Evolutionary conservation across 2,329 filamentous ascomycete genomes (phyloP).

Genomic region (Fusarium redolens): DNA sequence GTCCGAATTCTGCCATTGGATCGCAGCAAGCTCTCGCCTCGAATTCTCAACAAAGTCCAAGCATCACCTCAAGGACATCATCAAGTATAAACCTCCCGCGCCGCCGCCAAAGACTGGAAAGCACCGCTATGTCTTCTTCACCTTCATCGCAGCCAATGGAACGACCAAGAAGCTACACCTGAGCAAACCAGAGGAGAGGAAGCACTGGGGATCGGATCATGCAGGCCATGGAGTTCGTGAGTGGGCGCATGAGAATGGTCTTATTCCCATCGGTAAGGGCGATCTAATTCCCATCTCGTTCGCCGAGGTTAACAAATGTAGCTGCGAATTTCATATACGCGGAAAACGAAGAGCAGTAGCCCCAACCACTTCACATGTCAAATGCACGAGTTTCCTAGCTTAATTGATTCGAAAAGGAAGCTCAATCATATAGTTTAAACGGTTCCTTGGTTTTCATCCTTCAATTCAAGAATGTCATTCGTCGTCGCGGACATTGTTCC

Average conservation of each 20-base stretch:
- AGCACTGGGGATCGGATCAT: slow-evolving; percentile 34
- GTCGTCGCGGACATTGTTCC: slow-evolving; percentile 12
- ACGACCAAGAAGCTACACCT: slow-evolving; percentile 29
- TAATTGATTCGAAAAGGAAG: slow-evolving; percentile 7
- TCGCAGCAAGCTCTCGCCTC: slow-evolving; percentile 2
- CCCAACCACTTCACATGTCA: not conserved
- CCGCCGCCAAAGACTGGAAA: slow-evolving; percentile 36
- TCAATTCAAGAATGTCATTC: slow-evolving; percentile 3
- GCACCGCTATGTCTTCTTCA: slow-evolving; percentile 40
- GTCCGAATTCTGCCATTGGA: slow-evolving; percentile 42
- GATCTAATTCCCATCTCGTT: not conserved
- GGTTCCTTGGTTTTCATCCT: not conserved
- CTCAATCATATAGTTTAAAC: not conserved
- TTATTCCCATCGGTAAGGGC: slow-evolving; percentile 36
- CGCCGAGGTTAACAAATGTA: slow-evolving; percentile 1
- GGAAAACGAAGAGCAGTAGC: slow-evolving; percentile 31
- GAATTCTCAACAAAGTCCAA: not conserved
- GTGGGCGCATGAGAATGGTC: slow-evolving; percentile 35
- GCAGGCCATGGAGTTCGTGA: slow-evolving; percentile 31
- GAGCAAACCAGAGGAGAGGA: slow-evolving; percentile 22
- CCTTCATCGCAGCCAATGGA: slow-evolving; percentile 32
- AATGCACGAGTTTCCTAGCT: too few species aligned
- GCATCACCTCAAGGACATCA: slow-evolving; percentile 8
- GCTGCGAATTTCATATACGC: slow-evolving; percentile 42
- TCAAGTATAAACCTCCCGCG: slow-evolving; percentile 34